Base-by-base conservation (phyloP, 495 filamentous ascomycete species). In the Xylaria intraflava region DNA sequence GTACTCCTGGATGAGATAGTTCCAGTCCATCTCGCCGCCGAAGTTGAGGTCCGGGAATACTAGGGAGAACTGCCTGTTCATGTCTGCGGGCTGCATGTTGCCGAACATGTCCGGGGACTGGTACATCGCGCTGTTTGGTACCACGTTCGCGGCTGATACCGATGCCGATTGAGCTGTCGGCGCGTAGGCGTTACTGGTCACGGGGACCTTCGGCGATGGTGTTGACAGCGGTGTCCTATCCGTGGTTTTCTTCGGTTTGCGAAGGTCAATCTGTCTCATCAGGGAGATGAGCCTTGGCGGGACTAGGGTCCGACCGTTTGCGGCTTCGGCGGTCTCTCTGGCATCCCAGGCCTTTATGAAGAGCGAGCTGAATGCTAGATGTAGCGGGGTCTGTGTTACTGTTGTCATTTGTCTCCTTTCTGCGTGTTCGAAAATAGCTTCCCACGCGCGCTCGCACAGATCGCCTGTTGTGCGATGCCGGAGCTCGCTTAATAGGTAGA, bases 301-400 rank as follows among this genome's bases (percentile, higher is more conserved):
- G 11, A 58, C 59, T 1, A 73, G 33, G 12, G 58, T 55, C 3
- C 72, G 68, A 3, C 75, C 75, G 6, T 70, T 60, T 16, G 68
- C 66, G 14, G 67, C 51, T 51, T 76, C 71, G 6, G 74, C 74
- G 6, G 67, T 66, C 47, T 71, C 69, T 27, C 67, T 72, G 6
- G 78, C 75, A 19, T 75, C 72, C 78, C 78, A 82, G 14, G 78
- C 78, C 46, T 77, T 78, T 46, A 80, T 62, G 44, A 78, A 72
- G 40, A 74, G 69, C 31, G 68, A 56, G 22, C 73, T 74, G 44
- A 80, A 75, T 1, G 73, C 73, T 26, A 76, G 69, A 56, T 79
- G 76, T 65, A 80, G 65, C 1, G 78, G 77, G 30, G 70, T 78
- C 39, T 71, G 69, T 33, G 70, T 54, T 53, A 72, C 66, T 8